Evolutionary conservation across 768 basidiomycete species (phyloP).

Genomic region (Sutorius australiensis): DNA sequence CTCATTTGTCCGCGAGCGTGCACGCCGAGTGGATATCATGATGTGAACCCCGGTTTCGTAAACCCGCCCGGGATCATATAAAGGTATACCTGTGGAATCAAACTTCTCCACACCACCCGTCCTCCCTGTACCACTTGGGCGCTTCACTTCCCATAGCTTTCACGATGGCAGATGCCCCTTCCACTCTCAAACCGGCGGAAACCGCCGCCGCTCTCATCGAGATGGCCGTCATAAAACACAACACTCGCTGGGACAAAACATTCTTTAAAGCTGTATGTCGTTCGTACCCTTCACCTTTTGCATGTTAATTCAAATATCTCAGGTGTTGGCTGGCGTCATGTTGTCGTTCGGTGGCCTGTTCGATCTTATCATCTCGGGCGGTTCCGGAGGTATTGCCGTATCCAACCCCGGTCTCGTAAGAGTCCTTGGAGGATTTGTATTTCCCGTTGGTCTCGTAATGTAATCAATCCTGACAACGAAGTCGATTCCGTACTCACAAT

Average conservation of each 20-base stretch:
- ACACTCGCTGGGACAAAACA: conserved; percentile 52
- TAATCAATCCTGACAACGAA: conserved; percentile 25
- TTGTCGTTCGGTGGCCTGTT: conserved; percentile 72
- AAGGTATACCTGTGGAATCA: conserved; percentile 4
- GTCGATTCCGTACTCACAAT: not conserved
- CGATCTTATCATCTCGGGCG: conserved; percentile 57
- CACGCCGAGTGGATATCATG: not conserved
- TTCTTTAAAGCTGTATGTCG: conserved; percentile 69
- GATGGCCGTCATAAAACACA: conserved; percentile 58
- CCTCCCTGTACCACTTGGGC: conserved; percentile 6
- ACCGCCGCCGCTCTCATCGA: conserved; percentile 58
- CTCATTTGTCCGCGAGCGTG: not conserved
- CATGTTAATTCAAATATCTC: not conserved
- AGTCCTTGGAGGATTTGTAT: conserved; percentile 62
- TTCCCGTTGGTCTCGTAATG: conserved; percentile 78
- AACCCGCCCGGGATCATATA: conserved; percentile 13
- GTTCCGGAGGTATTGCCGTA: conserved; percentile 45
- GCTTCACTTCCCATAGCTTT: not conserved
- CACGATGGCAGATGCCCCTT: conserved; percentile 28
- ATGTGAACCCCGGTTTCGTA: conserved; percentile 8
- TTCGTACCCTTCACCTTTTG: not conserved
- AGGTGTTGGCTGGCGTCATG: conserved; percentile 71
- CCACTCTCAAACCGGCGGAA: conserved; percentile 55
- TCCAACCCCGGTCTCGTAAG: conserved; percentile 68
- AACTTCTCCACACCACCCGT: not conserved